Base-by-base conservation (phyloP, 2,329 filamentous ascomycete genomes). In the Aureobasidium zeae region DNA sequence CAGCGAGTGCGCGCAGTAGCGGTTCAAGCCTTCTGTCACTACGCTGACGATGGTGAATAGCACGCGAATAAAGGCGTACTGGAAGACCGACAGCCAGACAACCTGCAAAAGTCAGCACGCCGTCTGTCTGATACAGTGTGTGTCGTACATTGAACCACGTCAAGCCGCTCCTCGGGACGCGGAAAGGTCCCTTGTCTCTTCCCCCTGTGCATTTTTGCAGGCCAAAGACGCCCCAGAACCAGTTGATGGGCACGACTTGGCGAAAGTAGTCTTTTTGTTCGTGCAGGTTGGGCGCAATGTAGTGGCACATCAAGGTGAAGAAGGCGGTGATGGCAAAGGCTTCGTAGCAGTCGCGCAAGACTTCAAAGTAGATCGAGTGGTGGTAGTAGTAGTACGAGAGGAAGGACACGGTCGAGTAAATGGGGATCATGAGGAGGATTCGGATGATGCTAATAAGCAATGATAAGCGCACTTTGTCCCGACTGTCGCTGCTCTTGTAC, bases 321-420 rank as follows among this genome's bases (percentile, higher is more conserved):
- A 93, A 94, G 51, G 83, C 84, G 21, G 83, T 81, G 51, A 93
- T 88, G 46, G 85, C 84, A 55, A 93, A 89, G 9, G 86, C 85
- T 66, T 93, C 86, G 62, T 93, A 93, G 64, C 84, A 89, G 60
- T 91, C 83, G 55, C 83, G 78, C 31, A 89, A 67, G 41, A 91
- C 79, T 56, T 85, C 74, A 60, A 82, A 91, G 66, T 93, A 93
- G 45, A 91, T 76, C 36, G 81, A 77, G 55, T 87, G 75, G 59
- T 73, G 76, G 68, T 91, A 89, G 66, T 75, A 87, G 52, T 74
- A 70, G 53, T 86, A 77, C 48, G 79, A 79, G 26, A 89, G 71
- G 57, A 84, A 84, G 24, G 83, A 79, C 15, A 86, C 79, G 28
- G 79, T 69, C 38, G 81, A 72, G 62, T 93, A 93, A 49, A 93